phyloP scores from a whole-genome alignment of 139 green algal species.

The Zygnema circumcarinatum region DNA sequence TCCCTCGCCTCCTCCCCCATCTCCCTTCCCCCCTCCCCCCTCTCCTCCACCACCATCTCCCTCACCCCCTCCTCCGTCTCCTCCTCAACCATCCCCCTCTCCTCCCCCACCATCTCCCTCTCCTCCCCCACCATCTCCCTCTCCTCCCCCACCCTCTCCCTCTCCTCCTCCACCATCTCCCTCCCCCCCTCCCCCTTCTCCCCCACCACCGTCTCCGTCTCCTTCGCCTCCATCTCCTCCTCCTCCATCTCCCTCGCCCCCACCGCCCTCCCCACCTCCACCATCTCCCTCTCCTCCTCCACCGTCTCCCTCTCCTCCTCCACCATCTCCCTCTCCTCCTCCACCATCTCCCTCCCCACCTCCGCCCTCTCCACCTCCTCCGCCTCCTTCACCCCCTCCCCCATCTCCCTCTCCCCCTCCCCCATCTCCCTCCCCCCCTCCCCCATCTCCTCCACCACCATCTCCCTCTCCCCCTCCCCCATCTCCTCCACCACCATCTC shows the following conservation, averaged over 20 bases:
- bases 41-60: background rate
- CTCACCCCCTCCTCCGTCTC: background rate
- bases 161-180: background rate
- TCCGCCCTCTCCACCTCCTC: background rate
- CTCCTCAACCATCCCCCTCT: background rate
- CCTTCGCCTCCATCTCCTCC: background rate
- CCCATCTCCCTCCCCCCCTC: conserved; percentile 2
- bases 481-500: background rate
- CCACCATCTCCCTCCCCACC: background rate
- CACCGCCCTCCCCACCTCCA: background rate
- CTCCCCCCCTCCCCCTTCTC: background rate
- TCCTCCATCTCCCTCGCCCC: background rate
- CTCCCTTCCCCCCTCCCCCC: background rate
- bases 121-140: background rate
- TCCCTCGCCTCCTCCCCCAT: background rate
- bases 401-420: background rate
- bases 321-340: background rate
- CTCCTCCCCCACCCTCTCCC: background rate
- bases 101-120: background rate
- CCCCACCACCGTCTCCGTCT: background rate
- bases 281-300: background rate
- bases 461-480: background rate
- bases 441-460: no score
- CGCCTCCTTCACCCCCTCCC: background rate
- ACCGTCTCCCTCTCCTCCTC: background rate